Percentiles rank a stretch among this genome's conserved stretches.
These are phyloP conservation scores for Acorus calamus DNA, from an alignment of 106 monocot genomes.

Conservation along the genomic window DNA sequence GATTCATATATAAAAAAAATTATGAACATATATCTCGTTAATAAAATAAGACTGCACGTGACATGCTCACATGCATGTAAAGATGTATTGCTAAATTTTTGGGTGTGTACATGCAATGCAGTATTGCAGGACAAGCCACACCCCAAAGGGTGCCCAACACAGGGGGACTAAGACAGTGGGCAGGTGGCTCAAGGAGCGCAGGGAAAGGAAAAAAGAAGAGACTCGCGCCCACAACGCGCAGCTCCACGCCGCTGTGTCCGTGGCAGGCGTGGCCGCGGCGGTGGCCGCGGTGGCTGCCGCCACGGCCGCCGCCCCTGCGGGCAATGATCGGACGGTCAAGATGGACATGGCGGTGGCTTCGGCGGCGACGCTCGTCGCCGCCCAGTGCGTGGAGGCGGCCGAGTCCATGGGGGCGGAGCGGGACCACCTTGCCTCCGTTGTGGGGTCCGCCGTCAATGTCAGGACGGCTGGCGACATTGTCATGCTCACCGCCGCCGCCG, in stretches of 20 bases:
- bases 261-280: constrained; percentile 3
- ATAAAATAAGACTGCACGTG: no score
- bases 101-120: no score
- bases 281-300: constrained; percentile 9
- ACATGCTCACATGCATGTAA: no score
- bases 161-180: no score
- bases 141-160: no score
- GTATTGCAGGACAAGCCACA: no score
- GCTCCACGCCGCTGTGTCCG: constrained; percentile 1
- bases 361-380: constrained; percentile 8
- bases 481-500: constrained; percentile 10
- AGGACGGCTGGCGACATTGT: constrained; percentile 7
- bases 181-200: no score
- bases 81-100: no score
- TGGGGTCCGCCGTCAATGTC: constrained; percentile 11
- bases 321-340: neutral
- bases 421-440: constrained; percentile 8
- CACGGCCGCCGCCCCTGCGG: neutral
- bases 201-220: neutral
- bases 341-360: constrained; percentile 13
- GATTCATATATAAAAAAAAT: no score
- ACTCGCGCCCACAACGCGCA: neutral
- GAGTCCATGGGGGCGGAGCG: constrained; percentile 9
- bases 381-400: constrained; percentile 12
- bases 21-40: no score